phyloP scores from a whole-genome alignment of 345 rosid genomes.

The Salix purpurea region DNA sequence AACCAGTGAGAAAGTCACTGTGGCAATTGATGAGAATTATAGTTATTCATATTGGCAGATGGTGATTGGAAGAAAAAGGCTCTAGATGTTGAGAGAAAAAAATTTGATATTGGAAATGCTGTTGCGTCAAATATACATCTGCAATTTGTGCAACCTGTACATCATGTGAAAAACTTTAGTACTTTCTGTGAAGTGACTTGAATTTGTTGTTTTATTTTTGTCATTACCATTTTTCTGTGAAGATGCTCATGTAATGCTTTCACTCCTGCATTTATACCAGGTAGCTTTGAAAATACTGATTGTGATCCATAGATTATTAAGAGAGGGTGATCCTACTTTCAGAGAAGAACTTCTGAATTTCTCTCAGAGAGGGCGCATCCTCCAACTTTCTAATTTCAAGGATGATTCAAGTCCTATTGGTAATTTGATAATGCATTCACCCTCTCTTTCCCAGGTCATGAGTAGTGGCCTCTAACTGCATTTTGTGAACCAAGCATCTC shows the following conservation, averaged over 20 bases:
- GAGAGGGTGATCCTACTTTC: slow-evolving; percentile 95
- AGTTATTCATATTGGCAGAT: too few species aligned
- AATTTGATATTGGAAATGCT: neutral
- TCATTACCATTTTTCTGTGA: neutral
- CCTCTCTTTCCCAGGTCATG: neutral
- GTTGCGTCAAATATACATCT: neutral
- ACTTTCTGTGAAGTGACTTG: neutral
- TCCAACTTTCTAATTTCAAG: slow-evolving; percentile 90
- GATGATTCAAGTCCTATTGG: slow-evolving; percentile 98
- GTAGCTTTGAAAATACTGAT: slow-evolving; percentile 89
- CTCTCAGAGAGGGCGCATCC: slow-evolving; percentile 78
- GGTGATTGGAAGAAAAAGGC: too few species aligned
- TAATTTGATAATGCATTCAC: slow-evolving; percentile 16
- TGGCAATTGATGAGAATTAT: too few species aligned
- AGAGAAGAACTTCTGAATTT: slow-evolving; percentile 80
- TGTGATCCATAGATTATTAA: slow-evolving; percentile 80
- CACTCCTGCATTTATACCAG: slow-evolving; percentile 29
- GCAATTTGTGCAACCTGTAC: too few species aligned
- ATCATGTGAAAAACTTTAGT: neutral
- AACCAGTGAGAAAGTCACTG: too few species aligned
- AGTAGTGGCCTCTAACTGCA: neutral
- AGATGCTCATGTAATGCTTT: neutral
- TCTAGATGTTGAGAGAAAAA: too few species aligned
- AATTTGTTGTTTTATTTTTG: neutral
- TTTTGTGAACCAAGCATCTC: neutral